Percentiles rank a stretch among this genome's conserved stretches.
phyloP scores from a whole-genome alignment of 1,284 basidiomycete species.

The Malassezia nana region DNA sequence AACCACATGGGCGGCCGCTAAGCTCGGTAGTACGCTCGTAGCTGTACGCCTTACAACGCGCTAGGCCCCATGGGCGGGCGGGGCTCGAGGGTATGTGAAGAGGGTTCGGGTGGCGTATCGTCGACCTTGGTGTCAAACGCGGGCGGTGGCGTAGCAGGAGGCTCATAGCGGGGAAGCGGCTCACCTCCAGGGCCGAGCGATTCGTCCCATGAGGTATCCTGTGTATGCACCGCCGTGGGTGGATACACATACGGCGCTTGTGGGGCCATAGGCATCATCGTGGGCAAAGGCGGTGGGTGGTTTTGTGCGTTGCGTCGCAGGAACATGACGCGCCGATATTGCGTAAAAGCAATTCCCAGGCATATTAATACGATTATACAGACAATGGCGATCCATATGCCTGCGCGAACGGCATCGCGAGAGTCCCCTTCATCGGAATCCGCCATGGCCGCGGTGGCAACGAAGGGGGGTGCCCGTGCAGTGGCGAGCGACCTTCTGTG shows the following conservation, averaged over 20 bases:
- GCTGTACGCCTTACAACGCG: neutral
- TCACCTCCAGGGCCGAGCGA: neutral
- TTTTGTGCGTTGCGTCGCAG: neutral
- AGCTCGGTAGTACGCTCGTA: no score
- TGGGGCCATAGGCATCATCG: neutral
- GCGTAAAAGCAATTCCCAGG: neutral
- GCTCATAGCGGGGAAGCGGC: constrained; percentile 4
- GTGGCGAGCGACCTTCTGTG: no score
- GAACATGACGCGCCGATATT: neutral
- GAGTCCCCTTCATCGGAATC: neutral
- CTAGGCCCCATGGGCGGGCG: neutral
- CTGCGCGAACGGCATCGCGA: neutral
- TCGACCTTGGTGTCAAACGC: neutral
- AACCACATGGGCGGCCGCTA: neutral
- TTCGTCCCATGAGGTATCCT: neutral
- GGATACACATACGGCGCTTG: neutral
- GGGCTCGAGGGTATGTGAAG: neutral
- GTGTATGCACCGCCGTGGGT: neutral
- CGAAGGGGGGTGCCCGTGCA: no score
- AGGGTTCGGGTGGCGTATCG: neutral
- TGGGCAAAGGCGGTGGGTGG: neutral
- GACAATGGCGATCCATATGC: neutral
- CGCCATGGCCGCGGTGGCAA: neutral
- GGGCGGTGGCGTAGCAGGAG: constrained; percentile 4
- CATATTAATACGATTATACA: neutral